phyloP scores from a whole-genome alignment of 768 basidiomycete genomes.

The Suillus weaverae region DNA sequence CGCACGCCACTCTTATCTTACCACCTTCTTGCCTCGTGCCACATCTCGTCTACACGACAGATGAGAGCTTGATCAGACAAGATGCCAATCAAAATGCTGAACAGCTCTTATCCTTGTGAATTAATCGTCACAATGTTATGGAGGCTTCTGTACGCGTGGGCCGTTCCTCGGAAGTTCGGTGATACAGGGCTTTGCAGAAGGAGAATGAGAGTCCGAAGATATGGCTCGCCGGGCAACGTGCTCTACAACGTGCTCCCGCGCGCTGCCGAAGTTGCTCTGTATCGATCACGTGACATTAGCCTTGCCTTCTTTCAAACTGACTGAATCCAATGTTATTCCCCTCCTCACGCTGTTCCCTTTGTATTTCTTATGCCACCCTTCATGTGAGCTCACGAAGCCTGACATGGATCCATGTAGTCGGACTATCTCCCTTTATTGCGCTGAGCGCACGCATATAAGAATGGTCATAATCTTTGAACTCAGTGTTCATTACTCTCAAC shows the following conservation, averaged over 20 bases:
- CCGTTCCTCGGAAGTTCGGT: background rate
- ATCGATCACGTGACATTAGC: constrained; percentile 18
- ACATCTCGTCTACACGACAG: background rate
- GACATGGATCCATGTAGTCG: background rate
- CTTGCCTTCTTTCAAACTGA: constrained; percentile 1
- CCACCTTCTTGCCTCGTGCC: constrained; percentile 18
- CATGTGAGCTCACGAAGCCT: constrained; percentile 4
- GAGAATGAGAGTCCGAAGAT: background rate
- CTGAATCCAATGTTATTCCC: background rate
- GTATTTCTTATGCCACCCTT: constrained; percentile 23
- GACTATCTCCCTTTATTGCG: constrained; percentile 3
- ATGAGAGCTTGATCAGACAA: background rate
- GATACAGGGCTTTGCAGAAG: background rate
- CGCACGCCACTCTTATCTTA: constrained; percentile 5
- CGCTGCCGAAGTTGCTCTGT: constrained; percentile 27
- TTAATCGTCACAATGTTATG: background rate
- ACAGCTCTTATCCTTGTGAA: background rate
- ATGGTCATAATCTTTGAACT: background rate
- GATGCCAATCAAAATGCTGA: background rate
- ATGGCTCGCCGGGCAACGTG: background rate
- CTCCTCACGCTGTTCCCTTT: constrained; percentile 13
- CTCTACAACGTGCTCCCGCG: constrained; percentile 25
- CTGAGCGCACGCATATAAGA: background rate
- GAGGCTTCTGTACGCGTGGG: background rate
- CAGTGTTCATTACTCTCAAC: background rate